A percentile compares a stretch with the other conserved stretches of the same genome.
Conservation (phyloP, 2,329 filamentous ascomycete species). For the Onygenales sp. region DNA sequence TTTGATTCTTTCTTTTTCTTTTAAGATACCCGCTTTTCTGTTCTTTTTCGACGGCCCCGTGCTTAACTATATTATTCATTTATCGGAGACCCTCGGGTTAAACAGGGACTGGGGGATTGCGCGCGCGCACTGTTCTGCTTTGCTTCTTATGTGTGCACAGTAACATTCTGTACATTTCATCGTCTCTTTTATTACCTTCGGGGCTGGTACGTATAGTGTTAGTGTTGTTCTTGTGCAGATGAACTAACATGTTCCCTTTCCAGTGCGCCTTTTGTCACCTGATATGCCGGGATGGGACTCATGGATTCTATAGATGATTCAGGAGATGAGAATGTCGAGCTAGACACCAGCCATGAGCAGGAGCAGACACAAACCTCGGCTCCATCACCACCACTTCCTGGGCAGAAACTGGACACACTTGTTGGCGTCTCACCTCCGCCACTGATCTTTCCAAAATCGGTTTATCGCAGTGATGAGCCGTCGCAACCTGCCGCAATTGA, state of each 20-base stretch:
- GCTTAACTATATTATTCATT: too few relatives aligned
- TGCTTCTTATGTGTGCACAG: too few relatives aligned
- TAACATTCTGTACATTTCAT: too few relatives aligned
- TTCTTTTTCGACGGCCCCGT: too few relatives aligned
- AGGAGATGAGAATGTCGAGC: not conserved
- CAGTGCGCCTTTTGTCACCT: not conserved
- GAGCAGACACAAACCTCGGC: not conserved
- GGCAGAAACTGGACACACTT: not conserved
- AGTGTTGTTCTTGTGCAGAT: too few relatives aligned
- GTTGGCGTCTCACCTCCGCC: constrained; percentile 8
- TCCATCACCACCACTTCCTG: not conserved
- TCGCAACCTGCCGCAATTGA: constrained; percentile 19
- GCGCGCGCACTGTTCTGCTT: too few relatives aligned
- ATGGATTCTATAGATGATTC: not conserved
- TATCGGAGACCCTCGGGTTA: too few relatives aligned
- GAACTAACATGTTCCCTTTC: too few relatives aligned
- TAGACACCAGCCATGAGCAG: not conserved
- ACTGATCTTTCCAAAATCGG: constrained; percentile 16
- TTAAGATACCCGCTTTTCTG: not conserved
- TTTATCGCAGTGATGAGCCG: constrained; percentile 15
- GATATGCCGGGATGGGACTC: not conserved
- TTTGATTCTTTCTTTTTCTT: not conserved
- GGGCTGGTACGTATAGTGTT: too few relatives aligned
- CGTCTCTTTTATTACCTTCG: too few relatives aligned
- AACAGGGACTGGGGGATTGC: too few relatives aligned